These are phyloP conservation scores for Leccinum arenicola DNA, from an alignment of 768 basidiomycete genomes.

Conservation along the genomic window DNA sequence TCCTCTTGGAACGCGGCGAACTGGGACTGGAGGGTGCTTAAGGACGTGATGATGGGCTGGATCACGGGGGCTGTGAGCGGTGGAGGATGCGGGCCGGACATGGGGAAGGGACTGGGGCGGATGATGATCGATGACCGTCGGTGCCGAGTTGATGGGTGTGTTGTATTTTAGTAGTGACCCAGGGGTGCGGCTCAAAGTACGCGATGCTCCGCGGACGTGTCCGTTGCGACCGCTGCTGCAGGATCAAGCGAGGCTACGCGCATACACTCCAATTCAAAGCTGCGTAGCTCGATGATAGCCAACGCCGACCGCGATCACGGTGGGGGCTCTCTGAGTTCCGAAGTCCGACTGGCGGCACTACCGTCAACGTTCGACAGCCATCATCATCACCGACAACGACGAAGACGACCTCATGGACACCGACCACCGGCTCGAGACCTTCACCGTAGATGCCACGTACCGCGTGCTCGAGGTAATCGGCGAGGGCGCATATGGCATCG, in stretches of 20 bases:
- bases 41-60: not conserved
- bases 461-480: slow-evolving; percentile 82
- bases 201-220: not conserved
- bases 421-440: slow-evolving; percentile 40
- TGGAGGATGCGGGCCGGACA: not conserved
- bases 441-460: slow-evolving; percentile 56
- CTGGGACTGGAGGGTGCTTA: slow-evolving; percentile 14
- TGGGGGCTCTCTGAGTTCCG: slow-evolving; percentile 10
- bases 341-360: slow-evolving; percentile 19
- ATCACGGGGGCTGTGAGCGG: not conserved
- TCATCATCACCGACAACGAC: slow-evolving; percentile 10
- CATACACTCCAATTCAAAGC: not conserved
- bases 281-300: not conserved
- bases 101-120: not conserved
- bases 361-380: not conserved
- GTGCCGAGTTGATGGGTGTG: slow-evolving; percentile 1
- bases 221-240: not conserved
- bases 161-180: not conserved
- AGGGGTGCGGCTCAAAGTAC: not conserved
- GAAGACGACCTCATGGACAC: slow-evolving; percentile 16
- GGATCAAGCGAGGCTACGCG: not conserved
- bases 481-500: slow-evolving; percentile 94
- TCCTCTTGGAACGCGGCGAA: slow-evolving; percentile 12
- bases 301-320: slow-evolving; percentile 1
- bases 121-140: not conserved